phyloP scores from a whole-genome alignment of 257 asterid genomes.

The Petunia secreta region DNA sequence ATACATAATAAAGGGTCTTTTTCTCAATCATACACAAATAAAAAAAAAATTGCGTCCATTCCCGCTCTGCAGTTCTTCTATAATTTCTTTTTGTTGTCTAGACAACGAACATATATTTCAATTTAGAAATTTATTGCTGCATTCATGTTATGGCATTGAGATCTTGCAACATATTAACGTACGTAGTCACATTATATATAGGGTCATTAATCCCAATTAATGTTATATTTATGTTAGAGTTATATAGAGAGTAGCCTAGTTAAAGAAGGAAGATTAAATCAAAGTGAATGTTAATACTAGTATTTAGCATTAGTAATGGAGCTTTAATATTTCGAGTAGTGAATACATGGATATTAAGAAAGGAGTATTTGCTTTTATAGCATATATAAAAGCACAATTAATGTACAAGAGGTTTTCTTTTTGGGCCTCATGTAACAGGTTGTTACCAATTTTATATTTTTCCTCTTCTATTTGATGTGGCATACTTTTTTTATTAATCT shows the following conservation, averaged over 20 bases:
- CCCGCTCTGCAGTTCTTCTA: too few relatives aligned
- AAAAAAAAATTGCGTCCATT: too few relatives aligned
- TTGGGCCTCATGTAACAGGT: not conserved
- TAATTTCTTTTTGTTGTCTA: too few relatives aligned
- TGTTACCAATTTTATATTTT: not conserved
- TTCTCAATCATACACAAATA: not conserved
- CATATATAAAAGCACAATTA: not conserved
- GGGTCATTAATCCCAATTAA: not conserved
- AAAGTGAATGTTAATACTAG: not conserved
- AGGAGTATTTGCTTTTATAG: too few relatives aligned
- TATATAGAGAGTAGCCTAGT: not conserved
- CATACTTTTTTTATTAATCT: too few relatives aligned
- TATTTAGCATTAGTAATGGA: slow-evolving; percentile 4
- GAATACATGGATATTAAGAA: too few relatives aligned
- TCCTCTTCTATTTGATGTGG: too few relatives aligned
- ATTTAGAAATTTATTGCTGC: not conserved
- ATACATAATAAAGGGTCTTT: not conserved
- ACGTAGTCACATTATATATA: too few relatives aligned
- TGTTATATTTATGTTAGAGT: not conserved
- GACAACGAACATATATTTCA: too few relatives aligned
- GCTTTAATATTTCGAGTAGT: not conserved
- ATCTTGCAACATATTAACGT: not conserved
- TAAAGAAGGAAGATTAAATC: not conserved
- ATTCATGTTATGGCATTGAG: not conserved
- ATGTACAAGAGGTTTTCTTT: not conserved